Conservation (phyloP, 2,329 filamentous ascomycete species). For the Leptoxyphium fumago region DNA sequence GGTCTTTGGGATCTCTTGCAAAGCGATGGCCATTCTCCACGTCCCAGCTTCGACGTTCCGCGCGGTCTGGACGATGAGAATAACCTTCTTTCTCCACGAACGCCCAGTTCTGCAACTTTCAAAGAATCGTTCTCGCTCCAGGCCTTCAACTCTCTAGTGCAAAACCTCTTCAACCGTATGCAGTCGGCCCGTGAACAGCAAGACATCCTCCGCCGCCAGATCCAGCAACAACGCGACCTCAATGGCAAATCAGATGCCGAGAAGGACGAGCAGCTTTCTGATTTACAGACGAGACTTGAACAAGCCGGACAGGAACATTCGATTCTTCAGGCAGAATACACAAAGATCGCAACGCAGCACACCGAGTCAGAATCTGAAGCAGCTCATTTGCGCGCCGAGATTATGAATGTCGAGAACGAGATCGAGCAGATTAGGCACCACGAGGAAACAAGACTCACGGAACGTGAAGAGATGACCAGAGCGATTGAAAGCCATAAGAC, state of each 20-base stretch:
- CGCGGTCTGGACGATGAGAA: constrained; percentile 16
- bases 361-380: constrained; percentile 15
- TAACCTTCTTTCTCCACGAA: constrained; percentile 4
- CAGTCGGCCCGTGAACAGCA: constrained; percentile 75
- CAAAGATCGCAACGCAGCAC: constrained; percentile 14
- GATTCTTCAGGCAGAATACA: constrained; percentile 14
- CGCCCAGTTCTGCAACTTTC: constrained; percentile 19
- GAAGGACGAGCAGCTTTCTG: constrained; percentile 22
- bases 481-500: constrained; percentile 17
- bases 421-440: constrained; percentile 15
- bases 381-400: constrained; percentile 18
- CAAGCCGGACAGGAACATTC: constrained; percentile 9
- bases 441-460: constrained; percentile 16
- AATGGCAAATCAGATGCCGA: constrained; percentile 69
- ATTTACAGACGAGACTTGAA: constrained; percentile 16
- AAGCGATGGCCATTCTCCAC: constrained; percentile 24
- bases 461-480: constrained; percentile 12
- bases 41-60: constrained; percentile 3
- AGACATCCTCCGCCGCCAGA: constrained; percentile 73
- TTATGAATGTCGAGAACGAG: constrained; percentile 28
- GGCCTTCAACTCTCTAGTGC: constrained; percentile 65
- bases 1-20: constrained; percentile 40
- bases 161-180: constrained; percentile 64
- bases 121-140: constrained; percentile 46
- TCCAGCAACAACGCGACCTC: constrained; percentile 86